Percentiles rank a stretch among this genome's conserved stretches.
phyloP scores from a whole-genome alignment of 1,139 yeast genomes.

The Hyphopichia burtonii region DNA sequence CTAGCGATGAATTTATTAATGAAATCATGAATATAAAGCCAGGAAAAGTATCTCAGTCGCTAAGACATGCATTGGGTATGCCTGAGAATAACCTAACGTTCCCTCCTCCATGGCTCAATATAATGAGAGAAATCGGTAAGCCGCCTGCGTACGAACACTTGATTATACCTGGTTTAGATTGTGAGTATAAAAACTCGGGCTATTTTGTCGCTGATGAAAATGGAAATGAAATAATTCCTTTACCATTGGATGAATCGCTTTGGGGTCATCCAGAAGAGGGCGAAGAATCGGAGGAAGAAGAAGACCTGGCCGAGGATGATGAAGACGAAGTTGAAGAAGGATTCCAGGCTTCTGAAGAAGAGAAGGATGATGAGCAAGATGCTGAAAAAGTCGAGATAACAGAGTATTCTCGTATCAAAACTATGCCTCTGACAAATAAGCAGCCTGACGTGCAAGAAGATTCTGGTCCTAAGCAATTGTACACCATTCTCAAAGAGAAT shows the following conservation, averaged over 20 bases:
- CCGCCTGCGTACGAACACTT: slow-evolving; percentile 82
- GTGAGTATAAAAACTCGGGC: slow-evolving; percentile 38
- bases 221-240: slow-evolving; percentile 7
- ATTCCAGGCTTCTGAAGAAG: too few relatives aligned
- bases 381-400: slow-evolving; percentile 13
- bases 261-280: slow-evolving; percentile 45
- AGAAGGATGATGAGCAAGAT: slow-evolving; percentile 6
- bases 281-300: slow-evolving; percentile 28
- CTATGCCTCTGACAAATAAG: neutral
- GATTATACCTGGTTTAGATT: slow-evolving; percentile 55
- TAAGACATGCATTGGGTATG: slow-evolving; percentile 71
- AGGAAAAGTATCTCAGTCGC: slow-evolving; percentile 59
- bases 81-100: slow-evolving; percentile 45
- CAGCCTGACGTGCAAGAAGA: neutral
- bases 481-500: slow-evolving; percentile 30
- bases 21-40: slow-evolving; percentile 52
- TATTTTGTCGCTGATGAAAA: slow-evolving; percentile 18
- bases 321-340: slow-evolving; percentile 8
- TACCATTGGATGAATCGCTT: slow-evolving; percentile 18
- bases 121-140: slow-evolving; percentile 71
- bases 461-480: slow-evolving; percentile 17
- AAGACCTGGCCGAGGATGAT: slow-evolving; percentile 17
- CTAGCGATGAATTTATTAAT: slow-evolving; percentile 41
- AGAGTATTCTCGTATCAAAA: slow-evolving; percentile 10
- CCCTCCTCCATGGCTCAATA: slow-evolving; percentile 80